Percentiles rank a stretch among this genome's conserved stretches.
Evolutionary conservation across 345 rosid species (phyloP).

Genomic region (Salix udensis): DNA sequence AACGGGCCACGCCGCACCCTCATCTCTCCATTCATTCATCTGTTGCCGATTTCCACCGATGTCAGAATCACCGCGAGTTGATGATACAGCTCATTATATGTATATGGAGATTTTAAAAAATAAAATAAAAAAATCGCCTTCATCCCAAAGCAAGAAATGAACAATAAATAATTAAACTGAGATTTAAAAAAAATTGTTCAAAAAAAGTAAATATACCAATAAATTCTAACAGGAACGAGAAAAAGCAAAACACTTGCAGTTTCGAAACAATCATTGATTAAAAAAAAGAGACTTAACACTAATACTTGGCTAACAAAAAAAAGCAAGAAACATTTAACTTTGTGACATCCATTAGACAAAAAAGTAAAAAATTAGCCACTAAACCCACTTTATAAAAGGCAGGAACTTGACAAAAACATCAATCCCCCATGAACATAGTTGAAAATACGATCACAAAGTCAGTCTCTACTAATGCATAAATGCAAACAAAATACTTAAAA

Average conservation of each 20-base stretch:
- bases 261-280: neutral
- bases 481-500: neutral
- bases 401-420: neutral
- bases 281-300: neutral
- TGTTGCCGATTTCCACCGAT: slow-evolving; percentile 30
- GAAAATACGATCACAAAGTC: neutral
- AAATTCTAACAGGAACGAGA: neutral
- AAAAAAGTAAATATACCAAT: neutral
- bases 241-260: neutral
- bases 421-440: neutral
- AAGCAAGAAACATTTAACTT: neutral
- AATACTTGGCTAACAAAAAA: neutral
- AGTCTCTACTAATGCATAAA: neutral
- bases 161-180: neutral
- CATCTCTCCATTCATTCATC: slow-evolving; percentile 70
- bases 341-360: neutral
- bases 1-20: slow-evolving; percentile 85
- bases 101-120: neutral
- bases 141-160: neutral
- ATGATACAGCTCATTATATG: neutral
- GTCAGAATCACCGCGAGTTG: neutral
- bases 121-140: neutral
- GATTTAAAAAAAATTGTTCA: neutral
- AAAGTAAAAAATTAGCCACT: neutral
- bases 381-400: neutral